These are phyloP conservation scores for Byssoonygena ceratinophila DNA, from an alignment of 2,329 filamentous ascomycete genomes.

Conservation along the genomic window DNA sequence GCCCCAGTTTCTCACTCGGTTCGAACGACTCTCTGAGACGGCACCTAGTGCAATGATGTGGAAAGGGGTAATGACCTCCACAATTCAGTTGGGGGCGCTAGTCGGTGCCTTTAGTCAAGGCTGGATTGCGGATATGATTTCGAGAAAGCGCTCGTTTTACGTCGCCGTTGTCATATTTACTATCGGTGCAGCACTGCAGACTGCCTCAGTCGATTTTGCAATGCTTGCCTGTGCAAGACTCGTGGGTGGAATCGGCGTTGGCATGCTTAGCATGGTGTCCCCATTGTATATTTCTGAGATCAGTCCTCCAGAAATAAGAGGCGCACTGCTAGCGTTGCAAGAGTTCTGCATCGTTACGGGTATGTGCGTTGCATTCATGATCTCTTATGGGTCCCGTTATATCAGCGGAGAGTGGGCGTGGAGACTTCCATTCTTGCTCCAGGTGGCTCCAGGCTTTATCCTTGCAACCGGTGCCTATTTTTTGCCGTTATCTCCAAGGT, in stretches of 20 bases:
- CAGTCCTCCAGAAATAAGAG: slow-evolving; percentile 33
- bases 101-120: neutral
- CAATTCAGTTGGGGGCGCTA: neutral
- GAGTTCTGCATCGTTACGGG: slow-evolving; percentile 35
- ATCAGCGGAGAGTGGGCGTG: slow-evolving; percentile 62
- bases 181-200: slow-evolving; percentile 62
- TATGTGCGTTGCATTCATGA: slow-evolving; percentile 41
- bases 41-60: neutral
- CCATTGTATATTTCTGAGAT: slow-evolving; percentile 31
- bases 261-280: slow-evolving; percentile 32
- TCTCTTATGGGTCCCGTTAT: slow-evolving; percentile 54
- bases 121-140: neutral
- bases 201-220: slow-evolving; percentile 48
- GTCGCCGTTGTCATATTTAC: slow-evolving; percentile 61
- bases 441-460: slow-evolving; percentile 57
- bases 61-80: too few species aligned
- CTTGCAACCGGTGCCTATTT: slow-evolving; percentile 58
- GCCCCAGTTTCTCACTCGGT: neutral
- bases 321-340: slow-evolving; percentile 32
- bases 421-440: slow-evolving; percentile 57
- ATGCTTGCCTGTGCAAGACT: slow-evolving; percentile 40
- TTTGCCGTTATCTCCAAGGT: slow-evolving; percentile 66
- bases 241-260: slow-evolving; percentile 33
- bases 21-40: neutral
- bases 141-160: neutral